Percentiles rank a stretch among this genome's conserved stretches.
Conservation (phyloP, 2,329 filamentous ascomycete genomes). For the Hirsutella minnesotensis region DNA sequence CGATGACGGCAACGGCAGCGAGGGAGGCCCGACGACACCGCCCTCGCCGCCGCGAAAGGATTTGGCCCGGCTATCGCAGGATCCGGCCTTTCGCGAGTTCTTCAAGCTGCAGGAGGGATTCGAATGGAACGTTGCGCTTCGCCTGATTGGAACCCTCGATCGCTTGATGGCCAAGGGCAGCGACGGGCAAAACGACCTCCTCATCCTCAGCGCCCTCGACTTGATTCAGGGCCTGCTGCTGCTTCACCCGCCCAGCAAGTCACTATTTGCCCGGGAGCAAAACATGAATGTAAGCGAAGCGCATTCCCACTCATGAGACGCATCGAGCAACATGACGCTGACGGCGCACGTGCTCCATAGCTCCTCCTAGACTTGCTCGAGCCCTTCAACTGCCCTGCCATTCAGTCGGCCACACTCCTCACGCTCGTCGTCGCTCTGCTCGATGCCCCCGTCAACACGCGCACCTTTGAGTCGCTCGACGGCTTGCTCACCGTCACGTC, state of each 20-base stretch:
- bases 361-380: slow-evolving; percentile 90
- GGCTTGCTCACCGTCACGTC: slow-evolving; percentile 85
- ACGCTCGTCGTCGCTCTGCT: slow-evolving; percentile 84
- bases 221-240: slow-evolving; percentile 80
- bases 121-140: slow-evolving; percentile 90
- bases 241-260: slow-evolving; percentile 80
- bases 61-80: slow-evolving; percentile 59
- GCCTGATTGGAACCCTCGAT: slow-evolving; percentile 76
- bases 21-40: slow-evolving; percentile 10
- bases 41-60: slow-evolving; percentile 41
- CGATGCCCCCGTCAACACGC: slow-evolving; percentile 75
- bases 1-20: slow-evolving; percentile 8
- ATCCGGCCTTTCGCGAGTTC: slow-evolving; percentile 89
- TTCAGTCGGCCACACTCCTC: slow-evolving; percentile 81
- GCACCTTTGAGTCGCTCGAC: slow-evolving; percentile 84
- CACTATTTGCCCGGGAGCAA: slow-evolving; percentile 75
- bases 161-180: slow-evolving; percentile 71
- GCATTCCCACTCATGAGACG: neutral
- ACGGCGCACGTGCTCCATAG: slow-evolving; percentile 21
- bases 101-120: slow-evolving; percentile 95
- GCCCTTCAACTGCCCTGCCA: slow-evolving; percentile 78
- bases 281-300: slow-evolving; percentile 70
- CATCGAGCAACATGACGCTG: neutral
- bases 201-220: slow-evolving; percentile 81
- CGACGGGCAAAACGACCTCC: slow-evolving; percentile 72